phyloP scores from a whole-genome alignment of 2,329 filamentous ascomycete species.

The Stagonosporopsis chrysanthemi region DNA sequence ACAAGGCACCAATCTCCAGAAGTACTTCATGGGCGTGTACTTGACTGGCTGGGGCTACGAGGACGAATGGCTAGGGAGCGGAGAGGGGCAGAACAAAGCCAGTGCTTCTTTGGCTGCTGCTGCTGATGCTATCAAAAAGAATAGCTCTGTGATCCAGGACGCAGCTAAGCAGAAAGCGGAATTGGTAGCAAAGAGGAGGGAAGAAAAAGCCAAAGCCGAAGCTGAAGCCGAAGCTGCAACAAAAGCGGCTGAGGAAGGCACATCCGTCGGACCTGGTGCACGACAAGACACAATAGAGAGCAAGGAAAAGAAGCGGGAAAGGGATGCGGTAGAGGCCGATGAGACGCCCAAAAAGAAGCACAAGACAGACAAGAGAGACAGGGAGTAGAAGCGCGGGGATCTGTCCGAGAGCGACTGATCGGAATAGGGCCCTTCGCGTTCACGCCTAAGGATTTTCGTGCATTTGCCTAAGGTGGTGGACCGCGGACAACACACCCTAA shows the following conservation, averaged over 20 bases:
- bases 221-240: conserved; percentile 11
- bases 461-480: not conserved
- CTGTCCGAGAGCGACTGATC: not conserved
- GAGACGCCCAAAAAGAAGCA: conserved; percentile 9
- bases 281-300: not conserved
- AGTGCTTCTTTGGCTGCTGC: conserved; percentile 75
- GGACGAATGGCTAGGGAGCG: conserved; percentile 67
- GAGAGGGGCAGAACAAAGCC: conserved; percentile 70
- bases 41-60: conserved; percentile 74
- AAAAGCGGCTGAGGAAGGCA: conserved; percentile 3
- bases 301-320: conserved; percentile 13
- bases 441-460: not conserved
- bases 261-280: not conserved
- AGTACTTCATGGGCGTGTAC: conserved; percentile 70
- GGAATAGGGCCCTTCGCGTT: not conserved
- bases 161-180: conserved; percentile 34
- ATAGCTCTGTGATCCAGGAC: conserved; percentile 24
- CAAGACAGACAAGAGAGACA: conserved; percentile 13
- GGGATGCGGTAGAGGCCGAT: not conserved
- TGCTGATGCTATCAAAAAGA: conserved; percentile 63
- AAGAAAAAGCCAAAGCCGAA: conserved; percentile 23
- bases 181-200: conserved; percentile 26
- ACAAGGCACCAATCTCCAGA: conserved; percentile 57
- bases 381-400: not conserved
- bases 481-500: not conserved